Conservation (phyloP, 2,329 filamentous ascomycete genomes). For the Aureobasidium vineae region DNA sequence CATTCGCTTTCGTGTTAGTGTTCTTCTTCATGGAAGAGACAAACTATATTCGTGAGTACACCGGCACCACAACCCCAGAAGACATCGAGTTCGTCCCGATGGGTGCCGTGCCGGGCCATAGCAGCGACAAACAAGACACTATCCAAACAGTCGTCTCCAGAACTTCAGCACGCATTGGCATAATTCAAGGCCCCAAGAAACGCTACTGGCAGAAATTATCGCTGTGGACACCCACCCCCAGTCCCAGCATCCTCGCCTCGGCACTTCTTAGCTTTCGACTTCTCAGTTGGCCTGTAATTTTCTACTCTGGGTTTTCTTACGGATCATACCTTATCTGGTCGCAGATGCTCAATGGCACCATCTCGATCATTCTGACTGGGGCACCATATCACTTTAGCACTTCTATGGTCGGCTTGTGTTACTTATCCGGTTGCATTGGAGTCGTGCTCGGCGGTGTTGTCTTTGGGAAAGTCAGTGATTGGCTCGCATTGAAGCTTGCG, state of each 20-base stretch:
- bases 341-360: slow-evolving; percentile 26
- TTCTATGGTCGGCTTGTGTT: slow-evolving; percentile 38
- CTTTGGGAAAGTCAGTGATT: slow-evolving; percentile 43
- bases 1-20: background rate
- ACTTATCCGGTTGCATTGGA: slow-evolving; percentile 36
- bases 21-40: slow-evolving; percentile 27
- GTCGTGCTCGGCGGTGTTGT: slow-evolving; percentile 33
- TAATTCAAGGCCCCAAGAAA: slow-evolving; percentile 3
- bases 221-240: background rate
- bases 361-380: slow-evolving; percentile 26
- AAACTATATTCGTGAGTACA: slow-evolving; percentile 24
- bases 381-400: slow-evolving; percentile 41
- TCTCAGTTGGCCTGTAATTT: slow-evolving; percentile 7
- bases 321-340: slow-evolving; percentile 27
- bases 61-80: background rate
- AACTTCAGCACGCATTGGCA: background rate
- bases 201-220: slow-evolving; percentile 29
- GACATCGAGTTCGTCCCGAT: slow-evolving; percentile 13
- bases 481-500: slow-evolving; percentile 42
- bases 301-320: slow-evolving; percentile 24
- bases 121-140: slow-evolving; percentile 28
- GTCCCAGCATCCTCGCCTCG: background rate
- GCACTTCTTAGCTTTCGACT: background rate
- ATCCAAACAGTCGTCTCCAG: background rate
- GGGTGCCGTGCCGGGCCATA: slow-evolving; percentile 32